Conservation (phyloP, 805 yeast genomes). For the Yueomyces sinensis region DNA sequence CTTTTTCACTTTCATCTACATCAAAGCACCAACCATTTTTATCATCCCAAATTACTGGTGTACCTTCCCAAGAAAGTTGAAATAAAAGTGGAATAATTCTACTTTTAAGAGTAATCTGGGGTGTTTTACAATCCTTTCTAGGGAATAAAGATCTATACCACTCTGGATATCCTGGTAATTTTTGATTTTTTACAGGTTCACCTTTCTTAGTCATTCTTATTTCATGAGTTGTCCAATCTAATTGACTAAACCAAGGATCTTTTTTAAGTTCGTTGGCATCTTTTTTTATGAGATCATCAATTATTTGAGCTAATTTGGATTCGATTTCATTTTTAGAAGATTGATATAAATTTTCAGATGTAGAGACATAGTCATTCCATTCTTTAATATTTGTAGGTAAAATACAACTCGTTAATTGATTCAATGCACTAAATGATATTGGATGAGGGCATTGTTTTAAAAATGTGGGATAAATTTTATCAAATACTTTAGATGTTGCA, state of each 20-base stretch:
- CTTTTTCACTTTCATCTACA: constrained; percentile 28
- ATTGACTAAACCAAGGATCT: constrained; percentile 86
- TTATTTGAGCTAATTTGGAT: constrained; percentile 42
- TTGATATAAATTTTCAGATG: constrained; percentile 56
- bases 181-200: constrained; percentile 66
- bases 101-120: constrained; percentile 57
- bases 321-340: constrained; percentile 44
- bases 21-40: constrained; percentile 81
- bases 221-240: constrained; percentile 72
- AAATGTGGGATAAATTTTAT: constrained; percentile 58
- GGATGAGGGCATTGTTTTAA: constrained; percentile 75
- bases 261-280: constrained; percentile 24
- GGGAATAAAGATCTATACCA: constrained; percentile 67
- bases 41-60: constrained; percentile 73
- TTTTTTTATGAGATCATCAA: constrained; percentile 41
- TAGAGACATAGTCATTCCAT: constrained; percentile 64
- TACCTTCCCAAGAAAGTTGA: constrained; percentile 71
- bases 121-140: constrained; percentile 24
- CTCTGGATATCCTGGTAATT: constrained; percentile 79
- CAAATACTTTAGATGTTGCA: constrained; percentile 59
- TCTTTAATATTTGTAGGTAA: constrained; percentile 55
- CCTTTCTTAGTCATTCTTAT: constrained; percentile 43
- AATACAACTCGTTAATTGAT: constrained; percentile 58
- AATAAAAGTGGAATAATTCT: constrained; percentile 67
- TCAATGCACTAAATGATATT: constrained; percentile 78